These are phyloP conservation scores for Lasiodiplodia citricola DNA, from an alignment of 2,329 filamentous ascomycete genomes.

Conservation along the genomic window DNA sequence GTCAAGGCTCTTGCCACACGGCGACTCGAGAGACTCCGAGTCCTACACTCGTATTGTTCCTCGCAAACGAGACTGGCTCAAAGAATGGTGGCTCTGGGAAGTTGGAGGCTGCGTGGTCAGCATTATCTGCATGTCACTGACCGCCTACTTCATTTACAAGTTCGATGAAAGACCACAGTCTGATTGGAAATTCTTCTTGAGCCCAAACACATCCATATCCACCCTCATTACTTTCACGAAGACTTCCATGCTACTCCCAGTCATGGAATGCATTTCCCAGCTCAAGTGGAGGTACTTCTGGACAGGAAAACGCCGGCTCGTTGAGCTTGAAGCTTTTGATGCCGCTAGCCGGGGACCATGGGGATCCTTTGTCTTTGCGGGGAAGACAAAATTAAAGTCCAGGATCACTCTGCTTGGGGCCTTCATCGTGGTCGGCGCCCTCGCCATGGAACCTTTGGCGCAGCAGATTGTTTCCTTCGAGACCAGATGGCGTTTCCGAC, in stretches of 20 bases:
- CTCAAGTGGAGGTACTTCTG: conserved; percentile 44
- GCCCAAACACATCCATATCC: conserved; percentile 41
- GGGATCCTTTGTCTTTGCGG: neutral
- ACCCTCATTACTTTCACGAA: conserved; percentile 41
- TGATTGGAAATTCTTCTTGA: conserved; percentile 27
- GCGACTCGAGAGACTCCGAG: no score
- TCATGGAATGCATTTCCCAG: conserved; percentile 42
- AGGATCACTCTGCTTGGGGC: conserved; percentile 20
- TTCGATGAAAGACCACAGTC: conserved; percentile 23
- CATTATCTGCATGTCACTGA: conserved; percentile 15
- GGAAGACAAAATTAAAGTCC: neutral
- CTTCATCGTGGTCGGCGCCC: conserved; percentile 18
- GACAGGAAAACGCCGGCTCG: conserved; percentile 28
- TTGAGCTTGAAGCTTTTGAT: conserved; percentile 38
- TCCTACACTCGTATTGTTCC: no score
- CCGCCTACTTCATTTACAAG: conserved; percentile 25
- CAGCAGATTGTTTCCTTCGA: conserved; percentile 28
- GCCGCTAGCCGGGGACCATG: conserved; percentile 34
- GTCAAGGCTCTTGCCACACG: no score
- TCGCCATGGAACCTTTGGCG: conserved; percentile 27
- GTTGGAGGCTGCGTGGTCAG: conserved; percentile 25
- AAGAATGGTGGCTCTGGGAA: conserved; percentile 16
- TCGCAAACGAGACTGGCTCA: neutral
- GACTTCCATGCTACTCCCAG: conserved; percentile 37
- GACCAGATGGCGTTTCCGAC: neutral